These are phyloP conservation scores for Fusarium protoensiforme DNA, from an alignment of 2,329 filamentous ascomycete genomes.

Conservation along the genomic window DNA sequence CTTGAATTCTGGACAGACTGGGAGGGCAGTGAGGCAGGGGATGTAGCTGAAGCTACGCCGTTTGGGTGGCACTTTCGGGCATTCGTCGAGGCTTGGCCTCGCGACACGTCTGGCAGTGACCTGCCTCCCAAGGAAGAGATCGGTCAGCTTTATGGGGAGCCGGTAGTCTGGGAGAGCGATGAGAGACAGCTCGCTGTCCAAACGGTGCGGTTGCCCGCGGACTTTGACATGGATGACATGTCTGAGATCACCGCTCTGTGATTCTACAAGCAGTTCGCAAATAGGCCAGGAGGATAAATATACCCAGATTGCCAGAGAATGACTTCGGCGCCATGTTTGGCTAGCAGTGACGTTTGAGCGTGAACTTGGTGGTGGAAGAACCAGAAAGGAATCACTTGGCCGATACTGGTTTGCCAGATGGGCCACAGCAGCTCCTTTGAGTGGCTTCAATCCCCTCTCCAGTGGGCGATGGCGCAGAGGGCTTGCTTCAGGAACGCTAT, in stretches of 20 bases:
- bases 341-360: neutral
- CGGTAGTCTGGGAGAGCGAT: neutral
- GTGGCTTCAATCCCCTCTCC: neutral
- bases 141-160: neutral
- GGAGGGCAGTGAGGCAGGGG: neutral
- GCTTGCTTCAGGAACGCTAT: neutral
- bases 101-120: neutral
- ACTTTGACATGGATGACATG: neutral
- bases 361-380: neutral
- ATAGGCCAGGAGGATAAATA: neutral
- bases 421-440: neutral
- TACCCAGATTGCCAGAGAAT: neutral
- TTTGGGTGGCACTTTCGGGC: conserved; percentile 1
- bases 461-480: neutral
- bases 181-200: neutral
- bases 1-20: conserved; percentile 15
- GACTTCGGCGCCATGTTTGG: neutral
- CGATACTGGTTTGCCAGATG: neutral
- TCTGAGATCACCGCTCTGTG: neutral
- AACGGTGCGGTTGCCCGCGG: neutral
- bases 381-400: neutral
- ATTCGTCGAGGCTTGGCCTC: neutral
- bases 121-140: neutral
- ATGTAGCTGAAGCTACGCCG: neutral
- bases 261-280: neutral